These are phyloP conservation scores for Zychaea mexicana DNA, from an alignment of 371 early-diverging fungal species.

Conservation along the genomic window DNA sequence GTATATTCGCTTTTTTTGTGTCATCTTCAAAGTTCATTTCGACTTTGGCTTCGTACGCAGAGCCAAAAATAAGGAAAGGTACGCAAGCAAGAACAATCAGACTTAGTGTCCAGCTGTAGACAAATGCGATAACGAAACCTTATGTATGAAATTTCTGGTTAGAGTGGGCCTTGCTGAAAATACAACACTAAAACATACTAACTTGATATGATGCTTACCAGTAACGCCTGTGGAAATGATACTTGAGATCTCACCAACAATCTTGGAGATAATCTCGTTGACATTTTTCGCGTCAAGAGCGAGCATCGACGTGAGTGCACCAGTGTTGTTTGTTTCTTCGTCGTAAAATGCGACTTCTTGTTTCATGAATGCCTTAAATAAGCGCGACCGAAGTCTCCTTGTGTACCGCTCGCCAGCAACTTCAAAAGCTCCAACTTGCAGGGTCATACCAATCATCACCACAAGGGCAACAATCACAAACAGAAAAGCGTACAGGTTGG, in stretches of 20 bases:
- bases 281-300: slow-evolving; percentile 76
- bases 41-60: slow-evolving; percentile 22
- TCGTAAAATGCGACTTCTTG: slow-evolving; percentile 90
- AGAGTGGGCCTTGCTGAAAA: not conserved
- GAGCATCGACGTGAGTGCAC: slow-evolving; percentile 77
- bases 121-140: slow-evolving; percentile 36
- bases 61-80: slow-evolving; percentile 37
- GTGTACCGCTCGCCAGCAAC: slow-evolving; percentile 55
- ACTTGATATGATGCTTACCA: slow-evolving; percentile 17
- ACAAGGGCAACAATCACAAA: slow-evolving; percentile 59
- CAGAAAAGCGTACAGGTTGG: slow-evolving; percentile 71
- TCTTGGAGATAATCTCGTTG: slow-evolving; percentile 63
- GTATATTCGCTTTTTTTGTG: slow-evolving; percentile 54
- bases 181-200: not conserved
- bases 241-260: slow-evolving; percentile 58
- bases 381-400: slow-evolving; percentile 44
- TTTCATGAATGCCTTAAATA: slow-evolving; percentile 54
- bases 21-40: slow-evolving; percentile 42
- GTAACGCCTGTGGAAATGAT: slow-evolving; percentile 39
- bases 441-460: slow-evolving; percentile 38
- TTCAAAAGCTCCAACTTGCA: slow-evolving; percentile 30
- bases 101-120: slow-evolving; percentile 45
- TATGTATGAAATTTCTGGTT: not conserved
- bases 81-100: slow-evolving; percentile 43
- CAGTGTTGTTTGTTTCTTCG: slow-evolving; percentile 72